These are phyloP conservation scores for Trichoderma cornu-damae DNA, from an alignment of 2,329 filamentous ascomycete species.

Conservation along the genomic window DNA sequence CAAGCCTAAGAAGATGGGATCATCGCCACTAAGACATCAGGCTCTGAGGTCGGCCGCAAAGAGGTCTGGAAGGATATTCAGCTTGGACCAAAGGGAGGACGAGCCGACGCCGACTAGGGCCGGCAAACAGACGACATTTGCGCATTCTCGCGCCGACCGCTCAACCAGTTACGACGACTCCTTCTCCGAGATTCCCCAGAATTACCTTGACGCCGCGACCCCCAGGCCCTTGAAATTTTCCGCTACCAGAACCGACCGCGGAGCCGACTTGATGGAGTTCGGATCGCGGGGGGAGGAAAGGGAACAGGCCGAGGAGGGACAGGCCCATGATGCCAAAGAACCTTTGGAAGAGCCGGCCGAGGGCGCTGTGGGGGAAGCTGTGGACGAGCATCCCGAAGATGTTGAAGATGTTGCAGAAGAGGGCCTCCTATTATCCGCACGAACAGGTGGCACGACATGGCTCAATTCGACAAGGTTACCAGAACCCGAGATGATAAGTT, in stretches of 20 bases:
- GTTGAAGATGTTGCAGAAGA: not conserved
- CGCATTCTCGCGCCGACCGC: constrained; percentile 26
- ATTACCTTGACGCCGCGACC: constrained; percentile 46
- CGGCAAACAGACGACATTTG: not conserved
- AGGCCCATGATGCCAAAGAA: constrained; percentile 5
- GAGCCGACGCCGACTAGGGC: constrained; percentile 15
- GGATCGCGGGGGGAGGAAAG: constrained; percentile 4
- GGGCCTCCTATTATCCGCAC: not conserved
- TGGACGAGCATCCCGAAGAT: not conserved
- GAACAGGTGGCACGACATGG: constrained; percentile 27
- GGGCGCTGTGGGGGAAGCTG: not conserved
- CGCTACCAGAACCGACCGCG: constrained; percentile 8
- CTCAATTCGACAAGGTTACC: constrained; percentile 44
- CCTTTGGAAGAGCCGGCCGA: not conserved
- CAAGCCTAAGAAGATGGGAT: constrained; percentile 34
- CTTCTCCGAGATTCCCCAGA: constrained; percentile 53
- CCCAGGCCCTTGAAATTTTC: constrained; percentile 30
- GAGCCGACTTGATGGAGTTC: constrained; percentile 11
- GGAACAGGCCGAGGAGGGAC: not conserved
- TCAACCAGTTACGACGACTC: constrained; percentile 47
- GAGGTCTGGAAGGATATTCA: constrained; percentile 22
- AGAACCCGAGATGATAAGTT: constrained; percentile 51
- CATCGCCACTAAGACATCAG: constrained; percentile 32
- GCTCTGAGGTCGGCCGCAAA: constrained; percentile 31
- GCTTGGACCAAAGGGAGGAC: constrained; percentile 2